These are phyloP conservation scores for Wickerhamiella occidentalis DNA, from an alignment of 805 yeast genomes.

Conservation along the genomic window DNA sequence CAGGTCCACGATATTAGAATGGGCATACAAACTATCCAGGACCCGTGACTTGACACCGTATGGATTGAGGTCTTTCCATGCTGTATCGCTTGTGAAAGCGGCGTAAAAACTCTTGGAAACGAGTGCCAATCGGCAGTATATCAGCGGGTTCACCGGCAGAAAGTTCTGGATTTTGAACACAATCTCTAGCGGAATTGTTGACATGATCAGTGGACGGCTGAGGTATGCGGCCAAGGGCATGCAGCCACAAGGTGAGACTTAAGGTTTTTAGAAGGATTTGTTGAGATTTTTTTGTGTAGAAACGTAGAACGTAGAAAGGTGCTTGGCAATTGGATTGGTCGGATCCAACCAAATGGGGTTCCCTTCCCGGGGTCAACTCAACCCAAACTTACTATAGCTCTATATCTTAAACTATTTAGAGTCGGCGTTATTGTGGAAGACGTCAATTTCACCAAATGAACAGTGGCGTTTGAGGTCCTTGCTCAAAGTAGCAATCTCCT, in stretches of 20 bases:
- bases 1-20: too few relatives aligned
- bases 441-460: constrained; percentile 17
- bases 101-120: background rate
- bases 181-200: background rate
- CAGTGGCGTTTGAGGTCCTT: constrained; percentile 20
- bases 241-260: too few relatives aligned
- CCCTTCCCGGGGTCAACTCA: too few relatives aligned
- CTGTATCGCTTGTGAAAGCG: background rate
- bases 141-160: background rate
- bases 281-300: too few relatives aligned
- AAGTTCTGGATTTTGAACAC: background rate
- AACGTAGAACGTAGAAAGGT: too few relatives aligned
- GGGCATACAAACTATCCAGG: background rate
- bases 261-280: background rate
- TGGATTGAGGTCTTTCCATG: background rate
- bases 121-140: background rate
- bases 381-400: too few relatives aligned
- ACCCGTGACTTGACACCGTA: background rate
- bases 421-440: constrained; percentile 22
- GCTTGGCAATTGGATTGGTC: too few relatives aligned
- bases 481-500: constrained; percentile 23
- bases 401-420: constrained; percentile 16
- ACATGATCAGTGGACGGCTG: too few relatives aligned
- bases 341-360: too few relatives aligned
- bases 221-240: too few relatives aligned